Conservation (phyloP, 345 rosid genomes). For the Jatropha curcas region DNA sequence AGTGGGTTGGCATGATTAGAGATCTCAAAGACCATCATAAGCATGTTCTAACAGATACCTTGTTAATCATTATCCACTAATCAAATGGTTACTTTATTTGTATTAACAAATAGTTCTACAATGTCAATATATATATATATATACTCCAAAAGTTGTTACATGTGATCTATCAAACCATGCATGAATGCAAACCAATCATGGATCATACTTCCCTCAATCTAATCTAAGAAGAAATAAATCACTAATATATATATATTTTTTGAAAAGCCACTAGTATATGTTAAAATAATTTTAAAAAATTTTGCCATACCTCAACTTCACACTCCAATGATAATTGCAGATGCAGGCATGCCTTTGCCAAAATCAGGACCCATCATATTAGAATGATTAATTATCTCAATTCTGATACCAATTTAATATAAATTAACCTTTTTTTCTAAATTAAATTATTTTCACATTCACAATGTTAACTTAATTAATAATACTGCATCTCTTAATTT, state of each 20-base stretch:
- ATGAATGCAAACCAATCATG: slow-evolving; percentile 38
- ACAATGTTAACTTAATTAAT: no score
- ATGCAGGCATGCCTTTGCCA: slow-evolving; percentile 1
- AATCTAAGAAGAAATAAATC: slow-evolving; percentile 12
- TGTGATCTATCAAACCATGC: slow-evolving; percentile 35
- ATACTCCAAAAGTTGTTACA: slow-evolving; percentile 27
- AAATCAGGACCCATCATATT: not conserved
- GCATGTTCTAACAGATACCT: slow-evolving; percentile 53
- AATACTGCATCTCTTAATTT: no score
- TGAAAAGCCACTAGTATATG: no score
- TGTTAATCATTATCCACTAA: slow-evolving; percentile 37
- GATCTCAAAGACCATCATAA: slow-evolving; percentile 37
- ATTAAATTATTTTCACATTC: no score
- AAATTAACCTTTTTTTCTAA: no score
- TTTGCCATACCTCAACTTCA: slow-evolving; percentile 7
- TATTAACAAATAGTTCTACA: not conserved
- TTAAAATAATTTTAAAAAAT: not conserved
- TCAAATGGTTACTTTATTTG: slow-evolving; percentile 15
- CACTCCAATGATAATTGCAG: slow-evolving; percentile 22
- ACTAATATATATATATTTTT: no score
- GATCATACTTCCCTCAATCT: slow-evolving; percentile 9
- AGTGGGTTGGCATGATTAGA: slow-evolving; percentile 31
- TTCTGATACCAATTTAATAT: no score
- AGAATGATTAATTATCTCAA: not conserved
- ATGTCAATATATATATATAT: slow-evolving; percentile 7